Percentiles rank a stretch among this genome's conserved stretches.
Conservation (phyloP, 2,329 filamentous ascomycete species). For the Nothopassalora personata region DNA sequence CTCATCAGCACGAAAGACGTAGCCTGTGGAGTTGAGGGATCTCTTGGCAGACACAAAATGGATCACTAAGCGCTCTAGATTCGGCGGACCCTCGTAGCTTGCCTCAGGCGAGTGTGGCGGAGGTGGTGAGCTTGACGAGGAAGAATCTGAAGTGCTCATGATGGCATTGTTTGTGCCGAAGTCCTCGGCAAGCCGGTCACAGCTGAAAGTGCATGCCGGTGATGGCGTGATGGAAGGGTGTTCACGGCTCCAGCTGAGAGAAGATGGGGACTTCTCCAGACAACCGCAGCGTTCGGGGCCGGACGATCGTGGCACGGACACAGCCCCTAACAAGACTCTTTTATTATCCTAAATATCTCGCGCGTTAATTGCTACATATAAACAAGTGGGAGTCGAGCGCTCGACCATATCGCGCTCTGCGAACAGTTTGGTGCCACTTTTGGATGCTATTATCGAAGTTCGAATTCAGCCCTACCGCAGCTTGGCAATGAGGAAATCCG, state of each 20-base stretch:
- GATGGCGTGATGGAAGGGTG: background rate
- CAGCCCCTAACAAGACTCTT: no score
- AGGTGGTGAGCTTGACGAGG: slow-evolving; percentile 27
- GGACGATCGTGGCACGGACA: background rate
- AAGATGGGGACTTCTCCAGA: background rate
- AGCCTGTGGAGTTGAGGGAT: slow-evolving; percentile 74
- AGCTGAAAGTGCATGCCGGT: background rate
- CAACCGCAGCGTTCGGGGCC: background rate
- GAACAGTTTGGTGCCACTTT: no score
- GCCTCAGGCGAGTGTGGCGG: slow-evolving; percentile 40
- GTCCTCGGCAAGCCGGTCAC: background rate
- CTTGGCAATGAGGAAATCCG: no score
- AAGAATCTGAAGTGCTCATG: slow-evolving; percentile 15
- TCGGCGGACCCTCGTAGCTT: slow-evolving; percentile 38
- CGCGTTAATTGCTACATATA: no score
- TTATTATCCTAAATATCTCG: no score
- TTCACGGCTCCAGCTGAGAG: background rate
- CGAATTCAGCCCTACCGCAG: no score
- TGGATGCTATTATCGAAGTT: no score
- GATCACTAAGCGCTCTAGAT: slow-evolving; percentile 71
- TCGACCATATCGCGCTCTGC: no score
- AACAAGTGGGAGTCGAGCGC: no score
- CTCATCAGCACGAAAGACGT: slow-evolving; percentile 78
- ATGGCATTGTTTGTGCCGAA: background rate
- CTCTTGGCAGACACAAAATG: slow-evolving; percentile 84